Conservation (phyloP, 306 rosid species). For the Acacia crassicarpa region DNA sequence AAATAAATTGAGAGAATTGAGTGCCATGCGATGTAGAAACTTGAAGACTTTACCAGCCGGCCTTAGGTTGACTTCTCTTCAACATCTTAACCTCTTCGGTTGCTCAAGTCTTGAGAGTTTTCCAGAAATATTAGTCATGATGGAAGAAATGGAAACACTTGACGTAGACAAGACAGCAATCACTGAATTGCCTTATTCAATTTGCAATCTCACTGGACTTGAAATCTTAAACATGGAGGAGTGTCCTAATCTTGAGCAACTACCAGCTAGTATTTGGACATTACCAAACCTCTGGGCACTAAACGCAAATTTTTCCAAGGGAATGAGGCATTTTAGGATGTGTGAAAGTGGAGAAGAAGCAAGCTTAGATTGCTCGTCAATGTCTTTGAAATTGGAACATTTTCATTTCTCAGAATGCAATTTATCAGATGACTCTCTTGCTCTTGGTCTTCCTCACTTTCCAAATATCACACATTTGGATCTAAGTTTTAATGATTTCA, state of each 20-base stretch:
- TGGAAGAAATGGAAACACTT: background rate
- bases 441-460: background rate
- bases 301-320: background rate
- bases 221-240: background rate
- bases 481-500: background rate
- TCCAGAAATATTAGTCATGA: background rate
- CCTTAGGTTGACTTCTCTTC: background rate
- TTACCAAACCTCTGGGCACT: background rate
- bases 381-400: background rate
- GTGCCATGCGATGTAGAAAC: background rate
- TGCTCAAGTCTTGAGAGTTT: slow-evolving; percentile 4
- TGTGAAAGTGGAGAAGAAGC: background rate
- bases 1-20: background rate
- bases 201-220: background rate
- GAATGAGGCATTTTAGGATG: background rate
- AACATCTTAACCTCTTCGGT: background rate
- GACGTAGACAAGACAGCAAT: background rate
- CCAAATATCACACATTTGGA: background rate
- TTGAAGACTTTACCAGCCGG: background rate
- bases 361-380: background rate
- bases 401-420: background rate
- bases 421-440: slow-evolving; percentile 1
- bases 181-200: background rate
- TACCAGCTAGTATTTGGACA: background rate
- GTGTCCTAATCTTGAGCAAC: background rate